Evolutionary conservation across 2,329 filamentous ascomycete species (phyloP).

Genomic region (Paracamarosporium sp.): DNA sequence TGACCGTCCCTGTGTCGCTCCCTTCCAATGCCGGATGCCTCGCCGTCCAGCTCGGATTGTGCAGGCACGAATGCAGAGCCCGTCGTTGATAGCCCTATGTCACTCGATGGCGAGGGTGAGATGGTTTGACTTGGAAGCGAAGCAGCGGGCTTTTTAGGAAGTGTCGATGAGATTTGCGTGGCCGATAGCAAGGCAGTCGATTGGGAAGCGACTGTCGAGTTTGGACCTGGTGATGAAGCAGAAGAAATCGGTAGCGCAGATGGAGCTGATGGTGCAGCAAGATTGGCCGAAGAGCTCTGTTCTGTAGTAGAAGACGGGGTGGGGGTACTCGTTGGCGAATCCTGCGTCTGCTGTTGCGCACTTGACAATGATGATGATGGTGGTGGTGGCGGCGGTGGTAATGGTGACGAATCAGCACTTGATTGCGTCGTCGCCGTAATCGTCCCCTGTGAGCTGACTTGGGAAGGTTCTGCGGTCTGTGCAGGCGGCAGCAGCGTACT

Average conservation of each 20-base stretch:
- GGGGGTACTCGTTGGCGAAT: background rate
- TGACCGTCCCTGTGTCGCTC: slow-evolving; percentile 12
- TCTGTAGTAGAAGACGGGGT: background rate
- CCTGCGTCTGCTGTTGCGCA: background rate
- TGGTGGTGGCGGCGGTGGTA: slow-evolving; percentile 13
- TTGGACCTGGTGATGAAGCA: background rate
- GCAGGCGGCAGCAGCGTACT: background rate
- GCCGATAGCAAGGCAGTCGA: background rate
- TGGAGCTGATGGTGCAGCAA: background rate
- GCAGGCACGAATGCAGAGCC: background rate
- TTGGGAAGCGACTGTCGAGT: background rate
- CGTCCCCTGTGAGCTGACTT: background rate
- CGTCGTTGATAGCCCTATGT: background rate
- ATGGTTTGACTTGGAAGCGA: background rate
- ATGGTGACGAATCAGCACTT: background rate
- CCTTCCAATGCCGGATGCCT: background rate
- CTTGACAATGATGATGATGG: background rate
- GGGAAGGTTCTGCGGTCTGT: background rate
- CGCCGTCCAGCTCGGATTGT: slow-evolving; percentile 8
- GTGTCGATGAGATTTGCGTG: background rate
- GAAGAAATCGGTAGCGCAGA: background rate
- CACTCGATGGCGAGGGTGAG: background rate
- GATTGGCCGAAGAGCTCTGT: background rate
- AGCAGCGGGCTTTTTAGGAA: background rate
- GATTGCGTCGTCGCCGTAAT: background rate